phyloP scores from a whole-genome alignment of 1,139 yeast species.

The Hyphopichia burtonii region DNA sequence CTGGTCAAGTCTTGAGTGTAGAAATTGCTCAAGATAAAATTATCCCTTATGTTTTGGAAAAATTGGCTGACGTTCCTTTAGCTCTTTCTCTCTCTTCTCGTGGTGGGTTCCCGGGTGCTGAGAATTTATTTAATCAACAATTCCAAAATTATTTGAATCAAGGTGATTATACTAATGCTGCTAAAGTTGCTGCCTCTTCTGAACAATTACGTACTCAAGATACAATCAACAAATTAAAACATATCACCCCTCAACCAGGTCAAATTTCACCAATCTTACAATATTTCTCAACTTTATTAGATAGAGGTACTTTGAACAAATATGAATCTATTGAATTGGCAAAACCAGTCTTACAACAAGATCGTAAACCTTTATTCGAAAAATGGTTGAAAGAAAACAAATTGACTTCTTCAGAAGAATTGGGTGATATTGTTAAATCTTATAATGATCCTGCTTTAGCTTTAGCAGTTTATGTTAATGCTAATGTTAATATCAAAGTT shows the following conservation, averaged over 20 bases:
- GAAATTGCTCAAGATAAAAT: conserved; percentile 83
- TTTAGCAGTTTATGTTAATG: conserved; percentile 85
- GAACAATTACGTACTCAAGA: conserved; percentile 93
- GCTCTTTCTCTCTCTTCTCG: conserved; percentile 90
- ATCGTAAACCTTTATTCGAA: conserved; percentile 89
- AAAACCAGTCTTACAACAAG: conserved; percentile 93
- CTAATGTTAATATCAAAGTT: conserved; percentile 84
- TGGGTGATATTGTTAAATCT: conserved; percentile 94
- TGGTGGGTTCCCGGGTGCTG: conserved; percentile 98
- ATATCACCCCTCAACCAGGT: conserved; percentile 93
- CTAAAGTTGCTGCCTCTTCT: conserved; percentile 95
- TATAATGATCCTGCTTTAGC: conserved; percentile 79
- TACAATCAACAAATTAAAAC: conserved; percentile 89
- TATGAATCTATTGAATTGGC: conserved; percentile 95
- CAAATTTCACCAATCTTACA: conserved; percentile 92
- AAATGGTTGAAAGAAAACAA: conserved; percentile 97
- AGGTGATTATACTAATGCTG: conserved; percentile 91
- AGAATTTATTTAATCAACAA: conserved; percentile 84
- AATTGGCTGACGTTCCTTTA: conserved; percentile 79
- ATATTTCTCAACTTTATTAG: conserved; percentile 88
- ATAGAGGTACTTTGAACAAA: conserved; percentile 89
- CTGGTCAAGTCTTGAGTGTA: conserved; percentile 93
- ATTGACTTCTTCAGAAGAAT: conserved; percentile 89
- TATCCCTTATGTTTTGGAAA: conserved; percentile 86
- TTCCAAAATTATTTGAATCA: conserved; percentile 80